Conservation (phyloP, 2,329 filamentous ascomycete species). For the Aureobasidium namibiae region DNA sequence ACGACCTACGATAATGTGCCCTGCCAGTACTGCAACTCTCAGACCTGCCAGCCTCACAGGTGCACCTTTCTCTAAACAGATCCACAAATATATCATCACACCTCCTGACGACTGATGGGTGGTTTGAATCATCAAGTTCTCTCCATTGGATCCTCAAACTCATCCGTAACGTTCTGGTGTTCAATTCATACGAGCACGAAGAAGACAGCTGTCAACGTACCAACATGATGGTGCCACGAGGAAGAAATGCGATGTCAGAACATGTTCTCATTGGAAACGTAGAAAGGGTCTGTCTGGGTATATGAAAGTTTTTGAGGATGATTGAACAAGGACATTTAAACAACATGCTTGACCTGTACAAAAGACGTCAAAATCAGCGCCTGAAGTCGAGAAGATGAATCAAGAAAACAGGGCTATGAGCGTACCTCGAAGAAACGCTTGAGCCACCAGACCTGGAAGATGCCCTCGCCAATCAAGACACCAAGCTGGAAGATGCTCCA, state of each 20-base stretch:
- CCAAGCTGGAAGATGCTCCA: conserved; percentile 96
- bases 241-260: neutral
- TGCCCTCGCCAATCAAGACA: conserved; percentile 79
- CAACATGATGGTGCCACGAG: too few relatives aligned
- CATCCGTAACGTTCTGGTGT: neutral
- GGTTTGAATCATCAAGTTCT: too few relatives aligned
- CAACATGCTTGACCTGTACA: conserved; percentile 32
- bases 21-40: too few relatives aligned
- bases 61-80: too few relatives aligned
- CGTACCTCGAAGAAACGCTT: conserved; percentile 90
- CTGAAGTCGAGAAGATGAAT: neutral
- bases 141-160: too few relatives aligned
- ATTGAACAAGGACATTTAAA: conserved; percentile 18
- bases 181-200: neutral
- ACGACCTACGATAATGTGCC: too few relatives aligned
- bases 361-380: conserved; percentile 8
- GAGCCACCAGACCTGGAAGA: conserved; percentile 99
- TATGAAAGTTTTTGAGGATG: neutral
- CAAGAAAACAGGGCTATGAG: conserved; percentile 14
- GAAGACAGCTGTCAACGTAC: neutral
- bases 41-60: too few relatives aligned
- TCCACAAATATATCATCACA: too few relatives aligned
- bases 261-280: conserved; percentile 12
- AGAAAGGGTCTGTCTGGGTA: conserved; percentile 7
- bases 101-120: too few relatives aligned